phyloP scores from a whole-genome alignment of 2,329 filamentous ascomycete species.

The Laburnicola sp. region DNA sequence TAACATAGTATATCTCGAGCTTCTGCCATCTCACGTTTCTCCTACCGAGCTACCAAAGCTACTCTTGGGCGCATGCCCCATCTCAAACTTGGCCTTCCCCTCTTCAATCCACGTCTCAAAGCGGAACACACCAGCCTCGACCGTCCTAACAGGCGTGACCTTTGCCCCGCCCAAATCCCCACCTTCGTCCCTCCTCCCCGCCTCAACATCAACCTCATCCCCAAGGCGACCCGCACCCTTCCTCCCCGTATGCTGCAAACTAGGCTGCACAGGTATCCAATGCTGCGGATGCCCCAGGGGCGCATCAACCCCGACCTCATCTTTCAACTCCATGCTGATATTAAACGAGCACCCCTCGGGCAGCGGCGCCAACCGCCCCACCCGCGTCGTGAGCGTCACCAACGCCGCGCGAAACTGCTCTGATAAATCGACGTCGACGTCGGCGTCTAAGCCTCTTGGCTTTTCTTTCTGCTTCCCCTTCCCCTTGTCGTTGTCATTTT shows the following conservation, averaged over 20 bases:
- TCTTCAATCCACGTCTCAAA: constrained; percentile 68
- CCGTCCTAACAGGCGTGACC: constrained; percentile 63
- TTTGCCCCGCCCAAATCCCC: constrained; percentile 55
- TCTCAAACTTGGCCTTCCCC: constrained; percentile 6
- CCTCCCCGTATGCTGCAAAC: constrained; percentile 42
- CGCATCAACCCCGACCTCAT: constrained; percentile 56
- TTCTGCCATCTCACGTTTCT: neutral
- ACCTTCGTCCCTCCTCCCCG: constrained; percentile 22
- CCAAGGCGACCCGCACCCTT: constrained; percentile 23
- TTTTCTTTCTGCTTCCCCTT: constrained; percentile 12
- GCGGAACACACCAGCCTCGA: constrained; percentile 66
- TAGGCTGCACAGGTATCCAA: constrained; percentile 64
- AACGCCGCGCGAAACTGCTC: constrained; percentile 73
- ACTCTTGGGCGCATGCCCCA: neutral
- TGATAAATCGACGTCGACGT: constrained; percentile 61
- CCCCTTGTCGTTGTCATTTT: no score
- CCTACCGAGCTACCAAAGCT: neutral
- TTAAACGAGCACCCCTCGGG: constrained; percentile 73
- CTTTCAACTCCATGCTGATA: constrained; percentile 71
- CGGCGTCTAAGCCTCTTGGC: constrained; percentile 15
- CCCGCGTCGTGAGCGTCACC: constrained; percentile 63
- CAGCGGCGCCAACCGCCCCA: constrained; percentile 59
- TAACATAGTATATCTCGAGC: neutral
- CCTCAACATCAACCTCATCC: constrained; percentile 22
- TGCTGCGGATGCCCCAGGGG: constrained; percentile 56